Evolutionary conservation across 805 yeast species (phyloP), one percentile per base, ranked within the genome.

Genomic region (Ogataea zsoltii): DNA sequence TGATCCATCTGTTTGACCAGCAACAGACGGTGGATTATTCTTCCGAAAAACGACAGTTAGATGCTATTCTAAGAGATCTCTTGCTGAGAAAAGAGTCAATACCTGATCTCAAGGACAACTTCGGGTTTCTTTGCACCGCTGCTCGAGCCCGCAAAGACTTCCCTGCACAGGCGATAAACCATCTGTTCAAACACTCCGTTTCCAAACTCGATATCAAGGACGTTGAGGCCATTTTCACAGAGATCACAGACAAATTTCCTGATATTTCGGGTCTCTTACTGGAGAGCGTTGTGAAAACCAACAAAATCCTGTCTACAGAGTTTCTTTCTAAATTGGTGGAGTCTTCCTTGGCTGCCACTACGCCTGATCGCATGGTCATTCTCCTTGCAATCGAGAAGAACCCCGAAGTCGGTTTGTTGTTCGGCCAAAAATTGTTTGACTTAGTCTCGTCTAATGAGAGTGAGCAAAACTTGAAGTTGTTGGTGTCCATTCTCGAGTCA

Each of bases 331-430:
- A 65, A 1, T 58, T 77, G 3, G 74, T 75, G 26, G 61, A 63
- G 5, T 54, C 51, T 3, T 69, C 69, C 11, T 39, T 71, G 4
- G 38, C 42, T 0, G 21, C 37, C 1, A 45, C 46, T 11, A 41
- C 53, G 1, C 34, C 53, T 2, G 49, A 69, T 23, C 77, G 80
- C 78, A 52, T 56, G 1, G 62, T 85, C 42, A 59, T 84, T 3
- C 66, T 62, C 1, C 67, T 75, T 29, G 63, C 83, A 3, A 56
- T 83, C 12, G 69, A 69, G 21, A 69, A 83, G 42, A 85, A 83
- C 60, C 69, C 80, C 3, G 85, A 80, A 45, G 66, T 84, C 41
- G 83, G 84, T n/a, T 65, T 77, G 13, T 62, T 71, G 21, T 70
- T 72, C 45, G 56, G 71, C n/a, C 57, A 62, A 2, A 49, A 57